These are phyloP conservation scores for Lichtheimia ramosa DNA, from an alignment of 371 early-diverging fungal genomes.

Conservation along the genomic window DNA sequence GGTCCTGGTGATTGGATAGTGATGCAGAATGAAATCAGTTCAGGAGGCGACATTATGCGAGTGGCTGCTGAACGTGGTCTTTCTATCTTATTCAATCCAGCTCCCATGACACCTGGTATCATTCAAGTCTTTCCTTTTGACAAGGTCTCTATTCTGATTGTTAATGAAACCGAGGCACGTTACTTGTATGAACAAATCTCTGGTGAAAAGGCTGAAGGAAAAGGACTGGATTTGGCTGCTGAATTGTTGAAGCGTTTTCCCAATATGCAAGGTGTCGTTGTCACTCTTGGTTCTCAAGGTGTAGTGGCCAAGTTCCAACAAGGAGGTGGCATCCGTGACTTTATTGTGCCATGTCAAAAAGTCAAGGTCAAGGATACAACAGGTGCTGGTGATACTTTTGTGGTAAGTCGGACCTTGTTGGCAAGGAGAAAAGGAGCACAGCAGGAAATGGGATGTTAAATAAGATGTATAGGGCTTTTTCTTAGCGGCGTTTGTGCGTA, in stretches of 20 bases:
- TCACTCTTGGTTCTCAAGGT: conserved; percentile 78
- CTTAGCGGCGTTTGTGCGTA: conserved; percentile 58
- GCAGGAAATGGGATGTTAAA: conserved; percentile 1
- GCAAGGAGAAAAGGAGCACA: neutral
- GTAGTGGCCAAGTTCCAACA: conserved; percentile 51
- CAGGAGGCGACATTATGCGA: conserved; percentile 66
- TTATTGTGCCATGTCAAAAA: conserved; percentile 42
- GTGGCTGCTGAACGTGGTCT: conserved; percentile 61
- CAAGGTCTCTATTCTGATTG: conserved; percentile 71
- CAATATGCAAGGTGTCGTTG: conserved; percentile 58
- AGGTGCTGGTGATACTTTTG: conserved; percentile 86
- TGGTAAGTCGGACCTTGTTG: conserved; percentile 42
- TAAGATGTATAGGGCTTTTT: conserved; percentile 67
- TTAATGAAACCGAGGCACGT: conserved; percentile 80
- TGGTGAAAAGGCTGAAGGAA: conserved; percentile 18
- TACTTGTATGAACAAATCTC: conserved; percentile 39
- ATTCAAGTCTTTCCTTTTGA: conserved; percentile 57
- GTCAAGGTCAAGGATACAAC: conserved; percentile 69
- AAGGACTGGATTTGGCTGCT: conserved; percentile 37
- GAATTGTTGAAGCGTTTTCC: conserved; percentile 40
- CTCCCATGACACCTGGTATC: conserved; percentile 72
- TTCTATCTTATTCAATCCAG: conserved; percentile 82
- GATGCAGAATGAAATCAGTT: conserved; percentile 85
- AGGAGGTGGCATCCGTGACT: conserved; percentile 27
- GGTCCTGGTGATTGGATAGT: conserved; percentile 66